These are phyloP conservation scores for Phialophora macrospora DNA, from an alignment of 2,329 filamentous ascomycete species.

Conservation along the genomic window DNA sequence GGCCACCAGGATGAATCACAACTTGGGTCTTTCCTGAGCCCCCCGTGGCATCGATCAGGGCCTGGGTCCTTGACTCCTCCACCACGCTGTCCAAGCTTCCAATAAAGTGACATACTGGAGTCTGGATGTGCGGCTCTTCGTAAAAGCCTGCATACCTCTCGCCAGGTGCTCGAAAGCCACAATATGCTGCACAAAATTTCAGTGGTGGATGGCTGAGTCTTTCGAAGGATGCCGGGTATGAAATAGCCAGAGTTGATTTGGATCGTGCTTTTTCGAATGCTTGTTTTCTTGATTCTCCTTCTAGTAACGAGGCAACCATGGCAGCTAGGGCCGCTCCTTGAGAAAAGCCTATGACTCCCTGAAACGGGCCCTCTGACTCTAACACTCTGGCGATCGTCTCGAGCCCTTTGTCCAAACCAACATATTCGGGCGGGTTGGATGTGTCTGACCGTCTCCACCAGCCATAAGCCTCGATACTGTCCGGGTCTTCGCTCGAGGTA, in stretches of 20 bases:
- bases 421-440: constrained; percentile 68
- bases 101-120: constrained; percentile 79
- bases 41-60: constrained; percentile 69
- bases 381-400: constrained; percentile 65
- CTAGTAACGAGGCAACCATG: constrained; percentile 74
- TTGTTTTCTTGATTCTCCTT: constrained; percentile 55
- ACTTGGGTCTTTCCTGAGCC: constrained; percentile 59
- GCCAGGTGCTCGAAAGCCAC: constrained; percentile 72
- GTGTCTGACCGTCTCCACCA: constrained; percentile 76
- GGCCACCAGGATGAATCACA: constrained; percentile 82
- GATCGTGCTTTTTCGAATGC: constrained; percentile 42
- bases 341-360: constrained; percentile 80
- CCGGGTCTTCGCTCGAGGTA: constrained; percentile 51
- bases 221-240: constrained; percentile 58
- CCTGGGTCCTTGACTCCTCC: constrained; percentile 72
- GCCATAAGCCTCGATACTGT: constrained; percentile 71
- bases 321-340: constrained; percentile 76
- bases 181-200: constrained; percentile 77
- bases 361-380: constrained; percentile 67
- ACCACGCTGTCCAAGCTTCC: constrained; percentile 88
- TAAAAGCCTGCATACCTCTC: constrained; percentile 71
- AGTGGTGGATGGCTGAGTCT: constrained; percentile 58
- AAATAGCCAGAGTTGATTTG: constrained; percentile 45
- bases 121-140: constrained; percentile 70
- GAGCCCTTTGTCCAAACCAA: constrained; percentile 72